phyloP scores from a whole-genome alignment of 1,284 basidiomycete species.

The Taiwanofungus camphoratus region DNA sequence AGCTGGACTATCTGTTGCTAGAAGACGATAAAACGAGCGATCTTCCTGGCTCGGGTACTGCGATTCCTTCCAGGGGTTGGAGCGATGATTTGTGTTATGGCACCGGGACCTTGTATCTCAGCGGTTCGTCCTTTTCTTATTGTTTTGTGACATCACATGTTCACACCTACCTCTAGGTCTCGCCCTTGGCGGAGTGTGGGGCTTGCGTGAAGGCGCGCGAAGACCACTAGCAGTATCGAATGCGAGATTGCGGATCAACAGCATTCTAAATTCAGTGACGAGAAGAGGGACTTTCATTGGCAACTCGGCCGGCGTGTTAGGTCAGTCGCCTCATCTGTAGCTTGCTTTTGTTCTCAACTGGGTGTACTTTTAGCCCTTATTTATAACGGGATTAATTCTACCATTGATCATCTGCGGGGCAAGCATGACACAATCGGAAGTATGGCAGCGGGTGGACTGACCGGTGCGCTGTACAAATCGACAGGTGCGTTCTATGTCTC shows the following conservation, averaged over 20 bases:
- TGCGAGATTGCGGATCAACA: constrained; percentile 89
- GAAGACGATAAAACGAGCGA: constrained; percentile 92
- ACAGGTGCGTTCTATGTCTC: constrained; percentile 60
- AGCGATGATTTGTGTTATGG: constrained; percentile 99
- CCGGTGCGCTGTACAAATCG: constrained; percentile 90
- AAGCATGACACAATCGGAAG: constrained; percentile 90
- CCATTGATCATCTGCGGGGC: constrained; percentile 84
- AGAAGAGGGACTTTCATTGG: constrained; percentile 96
- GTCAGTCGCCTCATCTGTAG: constrained; percentile 43
- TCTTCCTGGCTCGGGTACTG: constrained; percentile 79
- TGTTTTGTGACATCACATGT: constrained; percentile 70
- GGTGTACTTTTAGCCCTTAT: constrained; percentile 59
- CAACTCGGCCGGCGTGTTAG: constrained; percentile 96
- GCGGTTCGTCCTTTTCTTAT: constrained; percentile 80
- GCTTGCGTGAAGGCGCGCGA: constrained; percentile 89
- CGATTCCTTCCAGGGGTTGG: constrained; percentile 93
- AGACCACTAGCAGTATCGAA: constrained; percentile 83
- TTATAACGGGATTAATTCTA: constrained; percentile 96
- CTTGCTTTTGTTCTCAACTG: constrained; percentile 30
- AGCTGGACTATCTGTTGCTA: constrained; percentile 87
- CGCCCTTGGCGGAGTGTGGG: constrained; percentile 91
- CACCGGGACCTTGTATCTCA: constrained; percentile 97
- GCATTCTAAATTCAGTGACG: constrained; percentile 93
- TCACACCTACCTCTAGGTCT: constrained; percentile 72
- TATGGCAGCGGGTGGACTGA: constrained; percentile 88